Evolutionary conservation across 768 basidiomycete genomes (phyloP).

Genomic region (Termitomyces sp.): DNA sequence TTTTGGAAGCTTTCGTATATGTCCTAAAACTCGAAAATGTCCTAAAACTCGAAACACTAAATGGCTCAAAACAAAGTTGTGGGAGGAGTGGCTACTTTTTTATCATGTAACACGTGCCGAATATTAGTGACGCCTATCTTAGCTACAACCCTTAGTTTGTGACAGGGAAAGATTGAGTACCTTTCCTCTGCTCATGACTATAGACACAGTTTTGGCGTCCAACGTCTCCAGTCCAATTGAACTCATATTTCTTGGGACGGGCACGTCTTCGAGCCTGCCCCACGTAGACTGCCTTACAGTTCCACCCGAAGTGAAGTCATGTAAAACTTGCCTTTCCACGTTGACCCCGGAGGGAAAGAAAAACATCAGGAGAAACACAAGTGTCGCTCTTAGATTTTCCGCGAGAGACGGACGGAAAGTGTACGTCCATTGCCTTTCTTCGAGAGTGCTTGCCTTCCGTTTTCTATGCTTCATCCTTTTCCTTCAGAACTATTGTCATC

Average conservation of each 20-base stretch:
- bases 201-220: not conserved
- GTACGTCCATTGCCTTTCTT: constrained; percentile 41
- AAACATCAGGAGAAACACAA: constrained; percentile 84
- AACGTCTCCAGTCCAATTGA: constrained; percentile 31
- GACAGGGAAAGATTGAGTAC: no score
- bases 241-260: constrained; percentile 81
- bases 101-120: no score
- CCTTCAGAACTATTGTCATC: constrained; percentile 66
- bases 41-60: no score
- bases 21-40: no score
- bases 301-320: constrained; percentile 43
- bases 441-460: not conserved
- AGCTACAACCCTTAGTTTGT: no score
- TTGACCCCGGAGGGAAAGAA: constrained; percentile 69
- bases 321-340: constrained; percentile 67
- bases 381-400: constrained; percentile 54
- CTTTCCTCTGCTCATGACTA: not conserved
- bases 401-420: constrained; percentile 35
- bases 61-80: no score
- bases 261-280: constrained; percentile 73
- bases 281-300: constrained; percentile 72
- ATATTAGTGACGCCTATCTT: no score
- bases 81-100: no score
- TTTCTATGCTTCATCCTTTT: not conserved
- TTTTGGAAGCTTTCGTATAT: no score